Conservation (phyloP, 2,329 filamentous ascomycete genomes). For the Scedosporium apiospermum region DNA sequence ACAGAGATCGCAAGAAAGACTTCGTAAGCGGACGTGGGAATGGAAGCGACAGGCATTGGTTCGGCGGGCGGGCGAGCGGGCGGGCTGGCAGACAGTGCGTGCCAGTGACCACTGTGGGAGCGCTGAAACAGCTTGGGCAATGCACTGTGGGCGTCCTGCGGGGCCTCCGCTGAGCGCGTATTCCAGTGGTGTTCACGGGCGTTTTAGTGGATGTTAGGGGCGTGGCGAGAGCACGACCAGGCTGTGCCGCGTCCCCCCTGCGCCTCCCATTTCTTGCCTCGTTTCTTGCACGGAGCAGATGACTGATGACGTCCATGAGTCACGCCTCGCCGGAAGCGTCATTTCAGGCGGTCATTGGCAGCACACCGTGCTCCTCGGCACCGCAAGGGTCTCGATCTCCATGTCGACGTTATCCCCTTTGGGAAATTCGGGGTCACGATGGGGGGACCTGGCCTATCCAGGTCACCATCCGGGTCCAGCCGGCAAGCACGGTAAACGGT, state of each 20-base stretch:
- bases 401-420: background rate
- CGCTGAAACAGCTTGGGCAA: background rate
- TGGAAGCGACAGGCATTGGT: background rate
- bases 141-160: background rate
- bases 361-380: background rate
- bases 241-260: background rate
- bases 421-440: constrained; percentile 3
- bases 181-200: background rate
- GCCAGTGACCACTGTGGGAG: background rate
- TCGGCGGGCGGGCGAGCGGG: background rate
- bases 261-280: background rate
- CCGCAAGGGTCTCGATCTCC: background rate
- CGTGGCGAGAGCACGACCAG: background rate
- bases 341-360: constrained; percentile 2
- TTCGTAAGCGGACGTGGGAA: background rate
- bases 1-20: background rate
- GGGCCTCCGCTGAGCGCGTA: background rate
- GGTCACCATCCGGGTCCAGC: background rate
- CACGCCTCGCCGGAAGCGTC: constrained; percentile 5
- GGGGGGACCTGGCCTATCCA: background rate
- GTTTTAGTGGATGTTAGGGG: background rate
- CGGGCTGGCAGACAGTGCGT: background rate
- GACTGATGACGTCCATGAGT: constrained; percentile 5
- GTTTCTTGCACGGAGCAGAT: background rate
- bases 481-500: background rate